Percentiles rank a stretch among this genome's conserved stretches.
Conservation (phyloP, 2,329 filamentous ascomycete genomes). For the Leptosphaerulina australis region DNA sequence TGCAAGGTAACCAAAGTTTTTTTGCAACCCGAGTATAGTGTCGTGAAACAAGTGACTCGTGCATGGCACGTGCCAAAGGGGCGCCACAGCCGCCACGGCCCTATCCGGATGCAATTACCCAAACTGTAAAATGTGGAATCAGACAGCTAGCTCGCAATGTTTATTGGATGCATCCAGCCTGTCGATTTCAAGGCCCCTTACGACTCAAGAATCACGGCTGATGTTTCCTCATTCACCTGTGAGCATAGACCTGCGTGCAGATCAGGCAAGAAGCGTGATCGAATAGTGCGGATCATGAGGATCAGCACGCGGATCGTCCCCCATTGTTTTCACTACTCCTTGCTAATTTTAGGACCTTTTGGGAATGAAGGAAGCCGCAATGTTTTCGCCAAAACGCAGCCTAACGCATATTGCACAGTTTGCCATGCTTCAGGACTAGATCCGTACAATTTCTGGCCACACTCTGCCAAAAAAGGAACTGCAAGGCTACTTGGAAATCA, state of each 20-base stretch:
- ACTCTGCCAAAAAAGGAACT: constrained; percentile 2
- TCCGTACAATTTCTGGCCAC: no score
- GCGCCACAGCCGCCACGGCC: neutral
- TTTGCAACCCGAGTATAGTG: no score
- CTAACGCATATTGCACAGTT: neutral
- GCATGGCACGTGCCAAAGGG: neutral
- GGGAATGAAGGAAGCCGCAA: neutral
- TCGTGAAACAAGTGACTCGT: constrained; percentile 1
- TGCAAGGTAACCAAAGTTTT: no score
- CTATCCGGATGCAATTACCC: neutral
- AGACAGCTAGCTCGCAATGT: neutral
- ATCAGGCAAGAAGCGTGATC: neutral
- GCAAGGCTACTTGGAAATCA: neutral
- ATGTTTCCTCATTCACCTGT: neutral
- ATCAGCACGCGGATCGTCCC: neutral
- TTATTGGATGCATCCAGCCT: neutral
- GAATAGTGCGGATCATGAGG: neutral
- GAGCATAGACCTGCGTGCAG: neutral
- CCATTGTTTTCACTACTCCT: neutral
- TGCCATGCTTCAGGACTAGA: no score
- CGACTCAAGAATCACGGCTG: neutral
- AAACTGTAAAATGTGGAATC: neutral
- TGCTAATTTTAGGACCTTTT: constrained; percentile 1
- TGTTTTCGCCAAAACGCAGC: neutral
- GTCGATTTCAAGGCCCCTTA: neutral